A percentile compares a stretch with the other conserved stretches of the same genome.
Evolutionary conservation across 305 asterid genomes (phyloP).

Genomic region (Fraxinus greggii): DNA sequence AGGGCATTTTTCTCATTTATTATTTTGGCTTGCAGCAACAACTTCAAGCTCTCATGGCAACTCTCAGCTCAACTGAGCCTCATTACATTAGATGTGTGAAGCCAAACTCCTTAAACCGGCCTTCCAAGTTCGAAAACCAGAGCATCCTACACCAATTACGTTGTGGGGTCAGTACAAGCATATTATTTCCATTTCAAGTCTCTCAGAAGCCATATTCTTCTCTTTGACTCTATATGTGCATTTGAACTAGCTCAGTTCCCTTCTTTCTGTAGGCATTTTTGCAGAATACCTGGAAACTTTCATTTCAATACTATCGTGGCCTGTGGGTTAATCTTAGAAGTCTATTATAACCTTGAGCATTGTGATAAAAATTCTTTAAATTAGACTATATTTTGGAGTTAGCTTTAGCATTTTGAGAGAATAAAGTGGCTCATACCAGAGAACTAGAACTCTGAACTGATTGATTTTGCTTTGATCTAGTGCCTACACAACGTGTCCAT

Average conservation of each 20-base stretch:
- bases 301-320: background rate
- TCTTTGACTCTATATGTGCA: conserved; percentile 10
- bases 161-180: conserved; percentile 83
- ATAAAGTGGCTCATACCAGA: background rate
- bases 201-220: background rate
- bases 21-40: conserved; percentile 69
- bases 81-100: conserved; percentile 96
- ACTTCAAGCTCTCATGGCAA: conserved; percentile 98
- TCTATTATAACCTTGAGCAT: conserved; percentile 7
- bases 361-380: background rate
- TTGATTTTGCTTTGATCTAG: conserved; percentile 11
- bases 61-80: conserved; percentile 95
- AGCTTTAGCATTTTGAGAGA: background rate
- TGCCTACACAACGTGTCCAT: background rate
- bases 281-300: background rate
- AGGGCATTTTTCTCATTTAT: conserved; percentile 15
- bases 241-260: conserved; percentile 21
- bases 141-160: conserved; percentile 98
- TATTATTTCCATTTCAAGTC: conserved; percentile 21
- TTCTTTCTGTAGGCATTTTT: background rate
- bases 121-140: conserved; percentile 79
- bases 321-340: background rate
- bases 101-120: conserved; percentile 87
- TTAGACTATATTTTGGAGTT: background rate
- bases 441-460: background rate